Percentiles rank a stretch among this genome's conserved stretches.
Conservation (phyloP, 164 flowering plant species). For the Saururus chinensis region DNA sequence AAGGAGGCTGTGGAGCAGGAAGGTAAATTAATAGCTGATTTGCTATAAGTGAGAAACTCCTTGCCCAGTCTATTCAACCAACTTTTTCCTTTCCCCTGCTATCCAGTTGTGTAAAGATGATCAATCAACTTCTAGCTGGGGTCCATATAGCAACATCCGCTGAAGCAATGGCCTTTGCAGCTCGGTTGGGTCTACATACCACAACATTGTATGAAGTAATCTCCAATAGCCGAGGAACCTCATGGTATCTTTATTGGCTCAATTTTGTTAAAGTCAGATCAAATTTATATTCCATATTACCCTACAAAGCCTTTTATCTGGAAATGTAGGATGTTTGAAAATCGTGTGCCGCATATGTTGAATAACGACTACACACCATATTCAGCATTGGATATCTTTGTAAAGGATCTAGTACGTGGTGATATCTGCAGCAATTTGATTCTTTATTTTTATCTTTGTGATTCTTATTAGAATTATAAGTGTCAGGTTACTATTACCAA, state of each 20-base stretch:
- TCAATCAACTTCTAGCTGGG: slow-evolving; percentile 98
- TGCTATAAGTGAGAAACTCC: background rate
- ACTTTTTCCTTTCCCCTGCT: background rate
- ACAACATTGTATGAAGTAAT: slow-evolving; percentile 71
- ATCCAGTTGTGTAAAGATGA: slow-evolving; percentile 86
- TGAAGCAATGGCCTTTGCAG: slow-evolving; percentile 97
- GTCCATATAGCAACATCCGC: slow-evolving; percentile 98
- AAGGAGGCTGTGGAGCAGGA: slow-evolving; percentile 95
- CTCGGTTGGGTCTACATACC: slow-evolving; percentile 80
- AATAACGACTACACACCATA: slow-evolving; percentile 88
- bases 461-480: background rate
- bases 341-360: slow-evolving; percentile 96
- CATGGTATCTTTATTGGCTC: slow-evolving; percentile 50
- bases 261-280: background rate
- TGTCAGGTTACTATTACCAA: background rate
- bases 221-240: slow-evolving; percentile 51
- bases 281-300: background rate
- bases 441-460: background rate
- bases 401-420: slow-evolving; percentile 84
- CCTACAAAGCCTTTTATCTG: background rate
- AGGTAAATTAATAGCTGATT: slow-evolving; percentile 39
- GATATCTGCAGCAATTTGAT: background rate
- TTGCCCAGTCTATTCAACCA: background rate
- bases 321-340: slow-evolving; percentile 90
- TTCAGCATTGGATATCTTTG: slow-evolving; percentile 95